Conservation (phyloP, 2,329 filamentous ascomycete genomes). For the Ascochyta viciae-villosae region DNA sequence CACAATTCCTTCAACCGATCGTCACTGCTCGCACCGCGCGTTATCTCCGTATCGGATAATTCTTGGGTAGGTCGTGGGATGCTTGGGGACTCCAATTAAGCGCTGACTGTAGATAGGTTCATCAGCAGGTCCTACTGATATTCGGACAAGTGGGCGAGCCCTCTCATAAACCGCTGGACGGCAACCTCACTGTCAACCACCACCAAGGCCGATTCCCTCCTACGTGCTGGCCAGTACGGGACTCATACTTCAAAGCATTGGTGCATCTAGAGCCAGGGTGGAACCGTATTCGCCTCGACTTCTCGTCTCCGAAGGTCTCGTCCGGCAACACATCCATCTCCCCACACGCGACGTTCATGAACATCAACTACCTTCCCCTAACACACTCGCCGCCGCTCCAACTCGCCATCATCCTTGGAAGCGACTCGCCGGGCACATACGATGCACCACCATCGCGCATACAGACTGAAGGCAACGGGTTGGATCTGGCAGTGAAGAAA, state of each 20-base stretch:
- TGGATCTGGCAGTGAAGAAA: slow-evolving; percentile 84
- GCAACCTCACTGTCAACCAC: slow-evolving; percentile 78
- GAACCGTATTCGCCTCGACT: slow-evolving; percentile 88
- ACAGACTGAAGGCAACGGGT: slow-evolving; percentile 79
- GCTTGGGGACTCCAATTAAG: slow-evolving; percentile 1
- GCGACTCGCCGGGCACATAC: slow-evolving; percentile 85
- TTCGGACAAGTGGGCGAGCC: slow-evolving; percentile 82
- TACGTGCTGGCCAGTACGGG: slow-evolving; percentile 83
- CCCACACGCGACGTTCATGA: slow-evolving; percentile 80
- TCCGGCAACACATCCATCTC: slow-evolving; percentile 71
- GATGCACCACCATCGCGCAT: slow-evolving; percentile 79
- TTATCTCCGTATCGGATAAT: slow-evolving; percentile 80
- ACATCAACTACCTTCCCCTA: slow-evolving; percentile 84
- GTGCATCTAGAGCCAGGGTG: slow-evolving; percentile 90
- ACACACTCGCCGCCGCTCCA: slow-evolving; percentile 83
- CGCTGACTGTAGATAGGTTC: slow-evolving; percentile 66
- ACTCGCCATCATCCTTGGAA: slow-evolving; percentile 84
- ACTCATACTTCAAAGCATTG: slow-evolving; percentile 90
- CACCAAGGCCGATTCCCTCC: slow-evolving; percentile 86
- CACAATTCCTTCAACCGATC: slow-evolving; percentile 61
- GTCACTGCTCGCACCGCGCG: slow-evolving; percentile 81
- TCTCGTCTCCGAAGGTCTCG: slow-evolving; percentile 80
- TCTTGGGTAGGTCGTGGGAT: slow-evolving; percentile 72
- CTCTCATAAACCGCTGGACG: slow-evolving; percentile 73
- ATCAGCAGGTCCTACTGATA: slow-evolving; percentile 87